Evolutionary conservation across 495 filamentous ascomycete genomes (phyloP), one percentile per base, ranked within the genome.

Genomic region (Penicillium daleae): DNA sequence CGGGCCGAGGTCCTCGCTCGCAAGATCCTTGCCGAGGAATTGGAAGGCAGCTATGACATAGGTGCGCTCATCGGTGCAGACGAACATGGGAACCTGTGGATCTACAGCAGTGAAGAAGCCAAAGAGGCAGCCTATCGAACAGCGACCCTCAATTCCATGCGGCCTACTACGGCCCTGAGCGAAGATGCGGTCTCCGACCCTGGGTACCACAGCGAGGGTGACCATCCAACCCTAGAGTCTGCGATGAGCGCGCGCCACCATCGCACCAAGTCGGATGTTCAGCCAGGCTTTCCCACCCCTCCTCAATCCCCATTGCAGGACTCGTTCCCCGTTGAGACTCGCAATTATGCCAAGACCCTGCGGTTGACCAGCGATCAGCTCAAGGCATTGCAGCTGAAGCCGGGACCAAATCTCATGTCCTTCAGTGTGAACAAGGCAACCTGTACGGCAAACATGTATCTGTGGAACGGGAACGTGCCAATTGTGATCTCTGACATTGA

Each of bases 401-500:
- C 86, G 12, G 95, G 95, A 5, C 82, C 89, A 35, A 99, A 99
- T 74, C 82, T 87, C 4, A 94, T 98, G 85, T 93, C 91, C 68
- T 99, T 99, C 74, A 97, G 89, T 32, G 95, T 99, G 48, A 97
- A 97, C 75, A 84, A 90, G 61, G 93, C 96, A 1, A 96, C 90
- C 0, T 98, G 96, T 76, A 86, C 86, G 35, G 96, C 93, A 2
- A 89, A 82, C 64, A 97, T 99, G 90, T 99, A 90, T 67, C 83
- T 94, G 58, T 98, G 95, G 95, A 88, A 84, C 65, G 85, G 93
- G 61, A 90, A 95, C 65, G 88, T 87, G 0, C 96, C 95, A 0
- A 92, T 97, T 53, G 94, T 99, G 26, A 97, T 99, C 64, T 97
- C 93, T 13, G 95, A 99, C 76, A 97, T 99, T 66, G 95, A 99